Percentiles rank a stretch among this genome's conserved stretches.
phyloP scores from a whole-genome alignment of 2,329 filamentous ascomycete species.

The Macrophomina pseudophaseolina region DNA sequence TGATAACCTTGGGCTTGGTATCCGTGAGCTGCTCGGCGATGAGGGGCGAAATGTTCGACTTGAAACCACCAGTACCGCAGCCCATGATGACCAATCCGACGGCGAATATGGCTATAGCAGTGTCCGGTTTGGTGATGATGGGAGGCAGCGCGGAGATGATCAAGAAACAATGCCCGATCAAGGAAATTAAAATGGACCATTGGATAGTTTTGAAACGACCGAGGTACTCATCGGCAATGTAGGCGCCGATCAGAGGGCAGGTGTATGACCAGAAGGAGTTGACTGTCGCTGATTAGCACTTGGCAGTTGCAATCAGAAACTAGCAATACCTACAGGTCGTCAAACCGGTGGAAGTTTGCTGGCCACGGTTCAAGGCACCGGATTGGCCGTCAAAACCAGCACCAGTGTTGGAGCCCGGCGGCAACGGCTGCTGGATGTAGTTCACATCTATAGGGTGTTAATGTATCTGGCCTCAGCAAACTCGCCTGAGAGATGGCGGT shows the following conservation, averaged over 20 bases:
- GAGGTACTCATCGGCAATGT: conserved; percentile 63
- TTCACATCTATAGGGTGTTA: conserved; percentile 42
- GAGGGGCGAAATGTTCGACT: conserved; percentile 61
- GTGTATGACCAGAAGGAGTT: conserved; percentile 49
- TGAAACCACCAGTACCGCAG: conserved; percentile 55
- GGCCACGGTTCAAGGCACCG: conserved; percentile 43
- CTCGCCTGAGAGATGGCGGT: neutral
- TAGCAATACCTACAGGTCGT: conserved; percentile 35
- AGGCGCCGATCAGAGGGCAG: conserved; percentile 57
- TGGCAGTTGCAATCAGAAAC: neutral
- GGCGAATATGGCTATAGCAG: conserved; percentile 58
- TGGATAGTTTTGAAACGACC: conserved; percentile 68
- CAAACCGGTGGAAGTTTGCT: conserved; percentile 44
- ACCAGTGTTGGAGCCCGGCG: conserved; percentile 41
- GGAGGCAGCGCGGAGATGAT: conserved; percentile 60
- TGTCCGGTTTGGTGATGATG: conserved; percentile 46
- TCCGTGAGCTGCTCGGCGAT: conserved; percentile 73
- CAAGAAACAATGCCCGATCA: conserved; percentile 61
- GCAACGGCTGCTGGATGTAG: conserved; percentile 45
- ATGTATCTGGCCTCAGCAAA: neutral
- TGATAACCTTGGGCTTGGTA: conserved; percentile 62
- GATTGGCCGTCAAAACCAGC: conserved; percentile 38
- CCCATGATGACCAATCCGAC: conserved; percentile 56
- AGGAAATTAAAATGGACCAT: conserved; percentile 51
- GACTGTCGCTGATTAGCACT: conserved; percentile 32